Percentiles rank a stretch among this genome's conserved stretches.
These are phyloP conservation scores for Phytopythium mirpurense DNA, from an alignment of 352 stramenopile species.

Conservation along the genomic window DNA sequence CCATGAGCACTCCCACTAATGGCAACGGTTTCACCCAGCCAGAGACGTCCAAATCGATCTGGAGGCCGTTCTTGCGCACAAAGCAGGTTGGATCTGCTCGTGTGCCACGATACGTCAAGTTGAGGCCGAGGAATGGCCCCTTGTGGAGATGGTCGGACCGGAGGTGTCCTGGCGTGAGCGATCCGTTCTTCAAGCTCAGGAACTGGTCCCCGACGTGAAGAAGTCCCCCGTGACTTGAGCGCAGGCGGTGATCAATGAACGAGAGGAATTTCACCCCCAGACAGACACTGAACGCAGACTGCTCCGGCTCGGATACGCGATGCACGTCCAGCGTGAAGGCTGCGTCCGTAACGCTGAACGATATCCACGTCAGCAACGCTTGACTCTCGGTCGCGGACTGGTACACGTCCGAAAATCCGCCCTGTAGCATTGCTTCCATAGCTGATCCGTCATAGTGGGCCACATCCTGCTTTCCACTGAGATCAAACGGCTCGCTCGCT, in stretches of 20 bases:
- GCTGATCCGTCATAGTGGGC: slow-evolving; percentile 19
- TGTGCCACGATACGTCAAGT: slow-evolving; percentile 59
- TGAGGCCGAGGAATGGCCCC: slow-evolving; percentile 51
- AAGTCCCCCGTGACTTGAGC: slow-evolving; percentile 56
- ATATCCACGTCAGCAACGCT: slow-evolving; percentile 60
- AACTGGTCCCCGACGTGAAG: slow-evolving; percentile 84
- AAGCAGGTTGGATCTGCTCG: slow-evolving; percentile 35
- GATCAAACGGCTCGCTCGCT: slow-evolving; percentile 6
- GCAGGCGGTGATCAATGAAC: slow-evolving; percentile 62
- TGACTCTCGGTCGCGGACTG: slow-evolving; percentile 36
- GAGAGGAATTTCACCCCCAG: slow-evolving; percentile 54
- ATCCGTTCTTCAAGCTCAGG: slow-evolving; percentile 69
- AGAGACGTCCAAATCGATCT: slow-evolving; percentile 63
- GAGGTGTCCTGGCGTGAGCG: slow-evolving; percentile 64
- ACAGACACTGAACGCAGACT: slow-evolving; percentile 57
- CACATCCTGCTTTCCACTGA: slow-evolving; percentile 11
- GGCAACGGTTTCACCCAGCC: slow-evolving; percentile 77
- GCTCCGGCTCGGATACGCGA: slow-evolving; percentile 52
- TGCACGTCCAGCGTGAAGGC: slow-evolving; percentile 62
- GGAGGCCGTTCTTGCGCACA: slow-evolving; percentile 49
- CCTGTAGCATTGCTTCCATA: slow-evolving; percentile 50
- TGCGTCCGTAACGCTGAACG: slow-evolving; percentile 58
- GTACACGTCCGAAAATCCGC: slow-evolving; percentile 74
- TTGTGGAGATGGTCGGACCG: slow-evolving; percentile 53
- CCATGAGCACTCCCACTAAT: slow-evolving; percentile 64